Base-by-base conservation (phyloP, 768 basidiomycete species). In the Rossbeevera mucosa region DNA sequence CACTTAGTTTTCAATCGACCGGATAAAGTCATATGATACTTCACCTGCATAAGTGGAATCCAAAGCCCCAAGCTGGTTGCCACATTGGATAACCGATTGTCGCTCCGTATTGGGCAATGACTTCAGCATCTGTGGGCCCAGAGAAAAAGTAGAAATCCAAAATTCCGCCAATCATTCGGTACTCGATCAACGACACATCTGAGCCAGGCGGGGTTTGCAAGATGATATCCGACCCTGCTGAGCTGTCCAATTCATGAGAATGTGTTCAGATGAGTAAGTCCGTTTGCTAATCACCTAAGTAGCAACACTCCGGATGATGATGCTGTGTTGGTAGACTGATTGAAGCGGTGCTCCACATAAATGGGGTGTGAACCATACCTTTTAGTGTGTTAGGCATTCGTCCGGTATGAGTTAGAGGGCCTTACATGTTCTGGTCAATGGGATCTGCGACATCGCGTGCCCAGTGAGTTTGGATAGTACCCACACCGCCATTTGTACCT, bases 91-190 rank as follows among this genome's bases (percentile, higher is more conserved):
- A 70, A 4, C 88, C 88, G 25, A 86, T 75, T n/a, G 82, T 70
- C 26, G 72, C 76, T 4, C 82, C 79, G 59, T 90, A 87, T 65
- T 91, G 88, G 55, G 85, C 77, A 46, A 86, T 77, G 7, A 88
- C 88, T 18, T 68, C 66, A 42, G 71, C 71, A 22, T 83, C 64
- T 16, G 60, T 46, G 25, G 80, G 53, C 0, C 85, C 85, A n/a
- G 81, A 79, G 63, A 90, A 77, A 70, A 87, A 89, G 73, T 89
- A 91, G 56, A 91, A 81, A 67, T 91, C 86, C 28, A 91, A 70
- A 0, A 82, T 82, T 20, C 90, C 88, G 5, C 89, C 88, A 44
- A 91, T 71, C 64, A 82, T 71, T 43, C 88, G 75, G 63, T 91
- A 92, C 58, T 91, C 75, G 21, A 91, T 74, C 4, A 88, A 69